A percentile compares a stretch with the other conserved stretches of the same genome.
Conservation (phyloP, 106 monocot genomes). For the Narthecium ossifragum region DNA sequence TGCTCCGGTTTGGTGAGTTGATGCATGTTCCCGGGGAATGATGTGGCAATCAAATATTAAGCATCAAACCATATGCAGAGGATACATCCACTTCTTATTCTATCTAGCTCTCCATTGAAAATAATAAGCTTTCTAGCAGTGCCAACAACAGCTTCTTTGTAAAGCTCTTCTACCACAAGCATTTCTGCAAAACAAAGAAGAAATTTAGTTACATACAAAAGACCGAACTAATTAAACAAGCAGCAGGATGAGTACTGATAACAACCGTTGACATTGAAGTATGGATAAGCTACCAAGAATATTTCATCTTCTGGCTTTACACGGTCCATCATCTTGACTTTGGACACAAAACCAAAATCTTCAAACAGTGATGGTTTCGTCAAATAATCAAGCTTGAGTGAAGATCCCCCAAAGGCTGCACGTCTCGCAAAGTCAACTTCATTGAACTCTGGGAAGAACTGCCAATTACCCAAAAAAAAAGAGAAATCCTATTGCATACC, state of each 20-base stretch:
- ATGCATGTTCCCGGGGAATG: too few species aligned
- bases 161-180: conserved; percentile 97
- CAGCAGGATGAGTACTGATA: conserved; percentile 1
- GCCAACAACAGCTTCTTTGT: conserved; percentile 58
- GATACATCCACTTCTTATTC: conserved; percentile 99
- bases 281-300: conserved; percentile 93
- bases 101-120: conserved; percentile 95
- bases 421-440: conserved; percentile 89
- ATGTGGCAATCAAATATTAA: too few species aligned
- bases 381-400: conserved; percentile 83
- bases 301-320: conserved; percentile 80
- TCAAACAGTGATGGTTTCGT: conserved; percentile 93
- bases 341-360: conserved; percentile 83
- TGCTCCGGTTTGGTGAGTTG: too few species aligned
- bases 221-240: background rate
- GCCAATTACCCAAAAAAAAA: conserved; percentile 1
- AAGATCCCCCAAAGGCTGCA: conserved; percentile 58
- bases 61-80: too few species aligned
- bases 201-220: too few species aligned
- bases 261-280: conserved; percentile 96
- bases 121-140: conserved; percentile 70
- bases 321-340: conserved; percentile 81
- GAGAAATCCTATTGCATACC: too few species aligned
- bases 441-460: conserved; percentile 98
- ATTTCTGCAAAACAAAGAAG: conserved; percentile 48